Evolutionary conservation across 257 asterid genomes (phyloP).

Genomic region (Lavandula angustifolia): DNA sequence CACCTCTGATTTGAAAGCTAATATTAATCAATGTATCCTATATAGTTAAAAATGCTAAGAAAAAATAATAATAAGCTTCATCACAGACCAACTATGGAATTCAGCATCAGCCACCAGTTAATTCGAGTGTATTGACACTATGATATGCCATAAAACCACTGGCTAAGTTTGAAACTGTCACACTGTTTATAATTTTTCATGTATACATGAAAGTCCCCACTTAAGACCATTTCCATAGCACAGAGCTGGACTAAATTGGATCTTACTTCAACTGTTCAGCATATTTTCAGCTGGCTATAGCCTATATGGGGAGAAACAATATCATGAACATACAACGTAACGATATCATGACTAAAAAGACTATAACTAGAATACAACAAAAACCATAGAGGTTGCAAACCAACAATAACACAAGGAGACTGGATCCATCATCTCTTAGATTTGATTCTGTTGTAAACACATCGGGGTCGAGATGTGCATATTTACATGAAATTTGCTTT

Average conservation of each 20-base stretch:
- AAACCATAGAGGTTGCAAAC: too few species aligned
- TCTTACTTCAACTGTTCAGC: background rate
- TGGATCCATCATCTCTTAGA: background rate
- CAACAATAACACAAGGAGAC: background rate
- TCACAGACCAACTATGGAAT: background rate
- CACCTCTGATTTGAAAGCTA: too few species aligned
- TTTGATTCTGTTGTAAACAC: background rate
- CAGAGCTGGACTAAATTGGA: background rate
- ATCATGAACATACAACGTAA: too few species aligned
- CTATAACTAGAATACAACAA: background rate
- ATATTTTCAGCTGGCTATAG: background rate
- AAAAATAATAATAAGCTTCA: background rate
- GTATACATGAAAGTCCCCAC: background rate
- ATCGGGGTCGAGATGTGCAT: too few species aligned
- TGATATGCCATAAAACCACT: background rate
- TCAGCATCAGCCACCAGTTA: background rate
- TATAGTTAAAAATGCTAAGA: background rate
- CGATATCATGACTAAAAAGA: conserved; percentile 5
- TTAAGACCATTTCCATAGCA: background rate
- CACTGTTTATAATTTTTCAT: background rate
- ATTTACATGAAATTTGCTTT: background rate
- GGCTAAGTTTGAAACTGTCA: background rate
- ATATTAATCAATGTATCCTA: background rate
- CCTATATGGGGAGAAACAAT: background rate
- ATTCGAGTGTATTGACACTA: background rate